Evolutionary conservation across 2,329 filamentous ascomycete species (phyloP).

Genomic region (Ceratocystis variospora): DNA sequence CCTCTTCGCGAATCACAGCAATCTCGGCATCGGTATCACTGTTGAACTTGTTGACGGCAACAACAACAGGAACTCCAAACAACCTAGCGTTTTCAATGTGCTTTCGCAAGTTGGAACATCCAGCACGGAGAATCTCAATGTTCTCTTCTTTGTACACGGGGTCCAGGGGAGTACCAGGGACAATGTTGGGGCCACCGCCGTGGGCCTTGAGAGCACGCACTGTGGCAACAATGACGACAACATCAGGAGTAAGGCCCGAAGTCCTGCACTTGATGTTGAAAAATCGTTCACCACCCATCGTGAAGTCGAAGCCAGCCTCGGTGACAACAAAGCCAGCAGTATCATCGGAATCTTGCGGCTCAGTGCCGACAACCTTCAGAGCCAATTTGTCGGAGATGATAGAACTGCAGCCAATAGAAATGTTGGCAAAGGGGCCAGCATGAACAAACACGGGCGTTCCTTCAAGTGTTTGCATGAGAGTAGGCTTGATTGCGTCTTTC

Average conservation of each 20-base stretch:
- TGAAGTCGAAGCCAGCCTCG: constrained; percentile 97
- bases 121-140: constrained; percentile 73
- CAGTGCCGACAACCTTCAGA: constrained; percentile 87
- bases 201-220: constrained; percentile 94
- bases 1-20: constrained; percentile 75
- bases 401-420: constrained; percentile 92
- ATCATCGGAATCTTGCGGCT: constrained; percentile 72
- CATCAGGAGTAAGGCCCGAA: constrained; percentile 82
- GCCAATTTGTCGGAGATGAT: constrained; percentile 91
- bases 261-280: constrained; percentile 99
- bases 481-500: constrained; percentile 97
- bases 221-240: constrained; percentile 88
- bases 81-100: constrained; percentile 81
- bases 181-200: constrained; percentile 86
- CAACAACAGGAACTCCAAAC: constrained; percentile 86
- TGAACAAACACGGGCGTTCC: constrained; percentile 96
- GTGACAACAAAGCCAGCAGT: constrained; percentile 84
- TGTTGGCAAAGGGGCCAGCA: constrained; percentile 95
- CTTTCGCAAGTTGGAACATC: constrained; percentile 89
- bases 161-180: constrained; percentile 69
- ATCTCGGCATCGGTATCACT: constrained; percentile 92
- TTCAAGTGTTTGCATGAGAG: constrained; percentile 95
- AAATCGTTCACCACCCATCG: constrained; percentile 98
- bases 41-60: constrained; percentile 92
- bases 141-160: constrained; percentile 90